Percentiles rank a stretch among this genome's conserved stretches.
phyloP scores from a whole-genome alignment of 768 basidiomycete genomes.

The Cystofilobasidium macerans region DNA sequence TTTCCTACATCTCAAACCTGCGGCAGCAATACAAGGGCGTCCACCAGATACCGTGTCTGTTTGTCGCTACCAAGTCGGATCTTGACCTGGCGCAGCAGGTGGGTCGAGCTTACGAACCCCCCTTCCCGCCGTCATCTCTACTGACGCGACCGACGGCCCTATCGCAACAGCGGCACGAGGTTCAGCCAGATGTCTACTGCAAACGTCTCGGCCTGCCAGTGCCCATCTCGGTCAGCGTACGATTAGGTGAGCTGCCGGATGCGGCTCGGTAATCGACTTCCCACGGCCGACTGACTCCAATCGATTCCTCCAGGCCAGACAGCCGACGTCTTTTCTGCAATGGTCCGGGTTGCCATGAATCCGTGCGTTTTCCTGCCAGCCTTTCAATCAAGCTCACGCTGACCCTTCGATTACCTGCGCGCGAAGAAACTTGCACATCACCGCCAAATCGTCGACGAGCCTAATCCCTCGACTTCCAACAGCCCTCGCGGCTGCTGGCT shows the following conservation, averaged over 20 bases:
- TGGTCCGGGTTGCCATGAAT: conserved; percentile 24
- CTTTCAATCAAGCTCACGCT: neutral
- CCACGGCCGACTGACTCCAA: too few species aligned
- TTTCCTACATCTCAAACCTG: conserved; percentile 93
- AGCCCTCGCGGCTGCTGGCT: neutral
- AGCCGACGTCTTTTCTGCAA: conserved; percentile 19
- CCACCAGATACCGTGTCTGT: conserved; percentile 87
- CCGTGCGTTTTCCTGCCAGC: conserved; percentile 12
- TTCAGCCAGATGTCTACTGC: conserved; percentile 96
- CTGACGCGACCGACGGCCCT: too few species aligned
- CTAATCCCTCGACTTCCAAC: neutral
- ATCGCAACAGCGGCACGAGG: conserved; percentile 69
- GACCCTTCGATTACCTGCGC: neutral
- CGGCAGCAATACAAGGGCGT: conserved; percentile 89
- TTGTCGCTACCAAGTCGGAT: conserved; percentile 98
- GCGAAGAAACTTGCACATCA: conserved; percentile 2
- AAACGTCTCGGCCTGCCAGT: conserved; percentile 77
- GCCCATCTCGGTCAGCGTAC: conserved; percentile 86
- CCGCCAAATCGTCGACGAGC: neutral
- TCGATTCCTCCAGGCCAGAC: conserved; percentile 13
- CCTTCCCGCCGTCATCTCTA: too few species aligned
- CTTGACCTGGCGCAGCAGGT: conserved; percentile 92
- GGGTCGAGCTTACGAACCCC: conserved; percentile 27
- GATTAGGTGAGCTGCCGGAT: conserved; percentile 61
- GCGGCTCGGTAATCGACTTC: neutral